Evolutionary conservation across 306 rosid species (phyloP).

Genomic region (Quercus ilex): DNA sequence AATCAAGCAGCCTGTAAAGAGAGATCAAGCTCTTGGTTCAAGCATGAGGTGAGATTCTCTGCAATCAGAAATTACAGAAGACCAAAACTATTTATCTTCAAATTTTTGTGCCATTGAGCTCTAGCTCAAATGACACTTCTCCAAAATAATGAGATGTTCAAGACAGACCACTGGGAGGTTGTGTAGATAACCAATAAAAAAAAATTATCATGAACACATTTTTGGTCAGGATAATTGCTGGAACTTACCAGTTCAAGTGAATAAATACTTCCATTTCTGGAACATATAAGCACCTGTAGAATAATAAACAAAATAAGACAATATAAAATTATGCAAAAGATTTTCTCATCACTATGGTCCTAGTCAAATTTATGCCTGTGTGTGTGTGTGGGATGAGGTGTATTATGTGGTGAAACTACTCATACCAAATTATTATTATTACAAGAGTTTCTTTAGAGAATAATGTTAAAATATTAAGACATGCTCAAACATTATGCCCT

Average conservation of each 20-base stretch:
- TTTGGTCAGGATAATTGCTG: not conserved
- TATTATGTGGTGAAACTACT: not conserved
- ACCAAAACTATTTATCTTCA: not conserved
- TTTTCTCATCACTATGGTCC: not conserved
- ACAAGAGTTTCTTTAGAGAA: not conserved
- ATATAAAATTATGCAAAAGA: not conserved
- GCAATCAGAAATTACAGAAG: not conserved
- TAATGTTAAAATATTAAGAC: not conserved
- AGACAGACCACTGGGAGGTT: too few species aligned
- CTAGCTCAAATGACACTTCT: too few species aligned
- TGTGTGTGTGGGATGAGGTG: too few species aligned
- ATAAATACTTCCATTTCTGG: slow-evolving; percentile 74
- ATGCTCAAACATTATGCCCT: not conserved
- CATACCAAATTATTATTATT: not conserved
- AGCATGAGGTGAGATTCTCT: not conserved
- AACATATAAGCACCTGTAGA: slow-evolving; percentile 67
- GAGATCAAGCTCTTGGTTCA: not conserved
- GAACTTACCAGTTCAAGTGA: slow-evolving; percentile 63
- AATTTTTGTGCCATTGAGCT: not conserved
- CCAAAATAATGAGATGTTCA: too few species aligned
- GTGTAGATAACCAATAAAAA: too few species aligned
- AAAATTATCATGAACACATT: not conserved
- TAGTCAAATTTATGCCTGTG: not conserved
- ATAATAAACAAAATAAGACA: slow-evolving; percentile 11
- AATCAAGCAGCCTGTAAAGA: not conserved